Evolutionary conservation across 106 monocot species (phyloP), one percentile per base, ranked within the genome.

Genomic region (Allium sativum): DNA sequence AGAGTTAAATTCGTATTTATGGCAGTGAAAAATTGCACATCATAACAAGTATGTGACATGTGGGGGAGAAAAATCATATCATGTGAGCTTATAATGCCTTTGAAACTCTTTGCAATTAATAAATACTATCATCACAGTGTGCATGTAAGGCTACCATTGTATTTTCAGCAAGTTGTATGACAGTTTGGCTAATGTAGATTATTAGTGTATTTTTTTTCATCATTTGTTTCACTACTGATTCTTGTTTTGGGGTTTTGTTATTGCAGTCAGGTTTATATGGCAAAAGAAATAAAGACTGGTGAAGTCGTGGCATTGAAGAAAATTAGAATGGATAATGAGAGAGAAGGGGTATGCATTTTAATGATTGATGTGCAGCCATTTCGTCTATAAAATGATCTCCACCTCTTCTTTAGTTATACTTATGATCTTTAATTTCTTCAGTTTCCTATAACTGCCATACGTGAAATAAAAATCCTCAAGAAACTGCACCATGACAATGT

Each of bases 271-370:
- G 96, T 98, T 0, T 98, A 88, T 61, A 98, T 91, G 96, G 96
- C 96, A 21, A 92, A 74, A 61, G 96, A 98, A 75, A 88, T 79
- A 16, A 76, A 43, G 52, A 98, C 96, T 3, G 92, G 88, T 7
- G 92, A 98, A 70, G 78, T 98, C 71, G 96, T 98, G 18, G 96
- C 96, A 7, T 55, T 98, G 58, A 98, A 98, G 58, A 98, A 98
- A 52, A 98, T 98, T 55, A 79, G 92, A 72, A 98, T 98, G 96
- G 87, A 98, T 53, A 98, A 92, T 73, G 96, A 98, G 55, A 84
- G 88, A 76, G 91, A 91, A 81, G 91, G 96, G 79, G 96, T 98
- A 65, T 59, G 62, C 9, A 42, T 56, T 41, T 42, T n/a, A 48
- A 21, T 62, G 56, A 19, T 48, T 12, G 17, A 43, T 69, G 51